Percentiles rank a stretch among this genome's conserved stretches.
Evolutionary conservation across 129 eudicot species (phyloP).

Genomic region (Centaurea solstitialis): DNA sequence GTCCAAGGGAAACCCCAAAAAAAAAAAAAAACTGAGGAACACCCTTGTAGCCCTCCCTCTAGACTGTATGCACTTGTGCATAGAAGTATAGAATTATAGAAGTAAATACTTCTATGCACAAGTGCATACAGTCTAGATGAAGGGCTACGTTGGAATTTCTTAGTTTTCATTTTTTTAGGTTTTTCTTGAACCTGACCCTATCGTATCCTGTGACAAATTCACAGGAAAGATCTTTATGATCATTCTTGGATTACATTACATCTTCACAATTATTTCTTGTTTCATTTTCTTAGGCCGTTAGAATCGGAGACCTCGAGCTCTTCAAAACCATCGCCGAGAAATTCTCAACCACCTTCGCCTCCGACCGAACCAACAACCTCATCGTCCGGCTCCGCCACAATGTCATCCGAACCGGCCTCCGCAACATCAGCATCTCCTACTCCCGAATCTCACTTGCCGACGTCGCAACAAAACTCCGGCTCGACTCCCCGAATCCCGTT

Average conservation of each 20-base stretch:
- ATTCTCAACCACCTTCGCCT: slow-evolving; percentile 70
- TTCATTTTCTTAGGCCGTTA: slow-evolving; percentile 65
- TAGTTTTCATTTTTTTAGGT: no score
- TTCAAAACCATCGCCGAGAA: slow-evolving; percentile 77
- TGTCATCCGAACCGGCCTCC: slow-evolving; percentile 93
- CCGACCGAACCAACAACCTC: slow-evolving; percentile 81
- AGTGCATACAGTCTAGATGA: no score
- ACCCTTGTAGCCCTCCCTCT: no score
- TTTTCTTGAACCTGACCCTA: no score
- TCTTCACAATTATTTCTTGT: background rate
- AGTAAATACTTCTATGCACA: no score
- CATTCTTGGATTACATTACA: background rate
- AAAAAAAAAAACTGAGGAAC: no score
- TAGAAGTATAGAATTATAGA: no score
- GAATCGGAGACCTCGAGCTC: slow-evolving; percentile 89
- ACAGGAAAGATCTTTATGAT: background rate
- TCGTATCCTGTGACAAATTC: background rate
- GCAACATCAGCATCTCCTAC: slow-evolving; percentile 95
- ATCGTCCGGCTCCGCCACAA: slow-evolving; percentile 94
- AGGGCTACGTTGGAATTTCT: no score
- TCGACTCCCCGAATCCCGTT: slow-evolving; percentile 81
- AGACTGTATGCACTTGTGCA: no score
- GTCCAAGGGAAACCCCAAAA: no score
- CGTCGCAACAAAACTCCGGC: slow-evolving; percentile 75
- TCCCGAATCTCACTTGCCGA: slow-evolving; percentile 88